phyloP scores from a whole-genome alignment of 1,139 yeast genomes.

The Spathaspora sp. region DNA sequence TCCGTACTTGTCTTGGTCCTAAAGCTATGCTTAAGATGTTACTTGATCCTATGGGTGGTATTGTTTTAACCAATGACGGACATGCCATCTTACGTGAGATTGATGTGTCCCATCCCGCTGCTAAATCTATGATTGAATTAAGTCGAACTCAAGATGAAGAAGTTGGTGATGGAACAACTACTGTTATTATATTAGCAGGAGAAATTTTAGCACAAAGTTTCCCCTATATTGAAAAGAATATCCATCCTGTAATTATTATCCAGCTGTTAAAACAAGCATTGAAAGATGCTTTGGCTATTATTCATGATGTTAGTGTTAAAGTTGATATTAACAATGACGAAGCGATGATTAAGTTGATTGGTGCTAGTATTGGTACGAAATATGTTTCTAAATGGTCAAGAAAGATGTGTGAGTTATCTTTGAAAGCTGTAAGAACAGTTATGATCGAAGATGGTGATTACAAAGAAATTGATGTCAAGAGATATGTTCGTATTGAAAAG shows the following conservation, averaged over 20 bases:
- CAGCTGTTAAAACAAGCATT: slow-evolving; percentile 92
- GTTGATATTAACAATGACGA: slow-evolving; percentile 81
- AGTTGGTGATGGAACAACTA: slow-evolving; percentile 98
- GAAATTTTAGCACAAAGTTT: slow-evolving; percentile 94
- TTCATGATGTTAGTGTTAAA: slow-evolving; percentile 79
- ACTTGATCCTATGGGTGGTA: slow-evolving; percentile 98
- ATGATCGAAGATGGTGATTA: slow-evolving; percentile 63
- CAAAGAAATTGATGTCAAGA: slow-evolving; percentile 88
- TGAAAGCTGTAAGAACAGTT: slow-evolving; percentile 87
- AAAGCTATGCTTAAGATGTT: slow-evolving; percentile 98
- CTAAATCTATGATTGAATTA: slow-evolving; percentile 96
- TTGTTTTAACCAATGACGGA: slow-evolving; percentile 96
- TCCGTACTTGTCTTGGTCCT: slow-evolving; percentile 98
- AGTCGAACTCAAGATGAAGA: slow-evolving; percentile 98
- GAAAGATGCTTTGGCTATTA: slow-evolving; percentile 84
- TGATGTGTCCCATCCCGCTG: slow-evolving; percentile 96
- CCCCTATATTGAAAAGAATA: slow-evolving; percentile 90
- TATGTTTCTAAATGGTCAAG: slow-evolving; percentile 90
- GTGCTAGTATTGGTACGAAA: slow-evolving; percentile 94
- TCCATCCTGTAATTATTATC: slow-evolving; percentile 95
- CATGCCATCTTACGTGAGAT: slow-evolving; percentile 90
- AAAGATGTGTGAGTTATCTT: slow-evolving; percentile 86
- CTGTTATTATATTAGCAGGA: slow-evolving; percentile 93
- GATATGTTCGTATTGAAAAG: slow-evolving; percentile 92
- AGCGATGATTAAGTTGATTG: slow-evolving; percentile 84